These are phyloP conservation scores for Cadophora gregata DNA, from an alignment of 2,329 filamentous ascomycete species.

Conservation along the genomic window DNA sequence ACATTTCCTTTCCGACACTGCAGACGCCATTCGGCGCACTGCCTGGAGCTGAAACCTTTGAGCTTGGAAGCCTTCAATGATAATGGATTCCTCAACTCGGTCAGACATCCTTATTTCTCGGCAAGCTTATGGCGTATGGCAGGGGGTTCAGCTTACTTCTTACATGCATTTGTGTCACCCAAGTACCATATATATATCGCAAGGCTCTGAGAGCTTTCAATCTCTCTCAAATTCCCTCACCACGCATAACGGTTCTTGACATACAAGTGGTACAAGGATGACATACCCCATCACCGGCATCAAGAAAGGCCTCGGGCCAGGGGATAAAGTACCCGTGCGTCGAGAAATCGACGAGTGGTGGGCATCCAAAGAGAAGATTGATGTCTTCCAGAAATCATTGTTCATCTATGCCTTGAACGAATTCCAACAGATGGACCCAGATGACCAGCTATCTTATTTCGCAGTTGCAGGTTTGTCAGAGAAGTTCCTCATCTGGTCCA, in stretches of 20 bases:
- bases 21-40: conserved; percentile 13
- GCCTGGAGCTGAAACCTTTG: conserved; percentile 17
- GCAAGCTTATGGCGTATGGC: background rate
- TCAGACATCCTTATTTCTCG: background rate
- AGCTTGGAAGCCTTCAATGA: background rate
- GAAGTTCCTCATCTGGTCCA: background rate
- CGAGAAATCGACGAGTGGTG: conserved; percentile 33
- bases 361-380: conserved; percentile 27
- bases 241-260: background rate
- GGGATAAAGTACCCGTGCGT: conserved; percentile 26
- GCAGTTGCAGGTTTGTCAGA: conserved; percentile 25
- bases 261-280: conserved; percentile 4
- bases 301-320: conserved; percentile 27
- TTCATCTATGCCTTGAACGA: conserved; percentile 31
- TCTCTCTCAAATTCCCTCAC: conserved; percentile 14
- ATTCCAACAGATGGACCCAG: conserved; percentile 27
- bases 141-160: conserved; percentile 4
- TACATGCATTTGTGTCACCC: conserved; percentile 2
- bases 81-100: background rate
- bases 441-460: conserved; percentile 29
- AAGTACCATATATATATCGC: background rate
- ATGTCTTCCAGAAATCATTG: conserved; percentile 28
- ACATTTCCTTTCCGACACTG: background rate
- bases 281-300: conserved; percentile 32
- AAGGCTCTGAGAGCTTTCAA: background rate